These are phyloP conservation scores for Aspergillus novoparasiticus DNA, from an alignment of 2,329 filamentous ascomycete species.

Conservation along the genomic window DNA sequence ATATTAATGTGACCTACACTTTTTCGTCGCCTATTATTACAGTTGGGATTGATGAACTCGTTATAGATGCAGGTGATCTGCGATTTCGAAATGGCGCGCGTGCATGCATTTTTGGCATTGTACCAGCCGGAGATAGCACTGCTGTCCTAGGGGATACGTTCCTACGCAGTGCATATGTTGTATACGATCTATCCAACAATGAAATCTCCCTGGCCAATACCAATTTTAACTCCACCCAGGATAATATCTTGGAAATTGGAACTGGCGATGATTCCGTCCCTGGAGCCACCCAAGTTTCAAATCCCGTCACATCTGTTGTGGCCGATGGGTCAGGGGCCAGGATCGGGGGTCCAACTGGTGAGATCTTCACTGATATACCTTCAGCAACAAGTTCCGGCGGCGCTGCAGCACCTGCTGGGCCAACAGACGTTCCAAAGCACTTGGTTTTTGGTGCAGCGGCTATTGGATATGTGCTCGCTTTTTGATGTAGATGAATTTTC, in stretches of 20 bases:
- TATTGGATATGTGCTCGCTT: constrained; percentile 25
- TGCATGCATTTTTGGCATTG: constrained; percentile 54
- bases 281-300: constrained; percentile 53
- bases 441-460: constrained; percentile 27
- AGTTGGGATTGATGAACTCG: constrained; percentile 58
- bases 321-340: constrained; percentile 48
- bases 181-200: constrained; percentile 63
- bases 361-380: constrained; percentile 18
- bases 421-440: constrained; percentile 19
- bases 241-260: constrained; percentile 57
- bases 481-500: constrained; percentile 15
- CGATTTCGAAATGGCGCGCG: constrained; percentile 37
- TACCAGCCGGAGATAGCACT: constrained; percentile 49
- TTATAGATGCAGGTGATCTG: constrained; percentile 52
- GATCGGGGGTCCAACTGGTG: constrained; percentile 31
- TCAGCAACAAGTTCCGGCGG: constrained; percentile 22
- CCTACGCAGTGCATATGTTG: constrained; percentile 64
- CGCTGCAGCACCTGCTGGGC: constrained; percentile 11
- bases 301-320: constrained; percentile 53
- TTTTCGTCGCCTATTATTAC: constrained; percentile 59
- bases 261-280: constrained; percentile 54
- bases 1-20: constrained; percentile 57
- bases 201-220: constrained; percentile 64
- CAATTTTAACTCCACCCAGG: constrained; percentile 58
- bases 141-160: constrained; percentile 64